Conservation (phyloP, 768 basidiomycete genomes). For the Suillus subalutaceus region DNA sequence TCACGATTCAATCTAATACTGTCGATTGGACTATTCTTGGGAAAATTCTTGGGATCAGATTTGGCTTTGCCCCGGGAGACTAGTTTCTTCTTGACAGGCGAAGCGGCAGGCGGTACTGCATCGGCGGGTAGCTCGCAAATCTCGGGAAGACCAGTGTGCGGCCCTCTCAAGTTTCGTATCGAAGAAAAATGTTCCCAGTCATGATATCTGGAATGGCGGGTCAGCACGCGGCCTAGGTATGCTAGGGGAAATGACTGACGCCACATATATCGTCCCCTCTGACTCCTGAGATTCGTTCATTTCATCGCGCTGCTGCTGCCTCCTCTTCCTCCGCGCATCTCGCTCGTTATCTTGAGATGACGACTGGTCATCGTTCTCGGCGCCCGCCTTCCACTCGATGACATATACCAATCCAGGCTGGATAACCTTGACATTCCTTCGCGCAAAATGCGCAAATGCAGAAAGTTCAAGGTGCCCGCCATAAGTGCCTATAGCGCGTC, state of each 20-base stretch:
- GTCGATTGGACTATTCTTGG: constrained; percentile 27
- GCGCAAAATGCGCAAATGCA: constrained; percentile 82
- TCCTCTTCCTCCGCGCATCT: constrained; percentile 4
- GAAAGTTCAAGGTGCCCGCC: constrained; percentile 94
- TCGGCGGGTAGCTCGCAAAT: constrained; percentile 53
- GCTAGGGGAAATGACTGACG: constrained; percentile 55
- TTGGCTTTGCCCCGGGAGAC: constrained; percentile 35
- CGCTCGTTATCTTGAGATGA: constrained; percentile 20
- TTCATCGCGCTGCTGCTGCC: constrained; percentile 29
- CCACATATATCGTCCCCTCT: constrained; percentile 71
- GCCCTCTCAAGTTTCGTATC: constrained; percentile 86
- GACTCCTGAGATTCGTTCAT: constrained; percentile 43
- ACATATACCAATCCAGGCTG: constrained; percentile 92
- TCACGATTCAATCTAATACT: constrained; percentile 25
- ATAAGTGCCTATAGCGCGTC: constrained; percentile 65
- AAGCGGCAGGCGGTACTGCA: constrained; percentile 32
- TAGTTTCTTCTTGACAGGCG: constrained; percentile 39
- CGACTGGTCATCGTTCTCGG: constrained; percentile 36
- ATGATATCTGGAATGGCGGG: constrained; percentile 61
- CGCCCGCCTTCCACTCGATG: constrained; percentile 77
- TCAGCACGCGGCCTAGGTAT: constrained; percentile 15
- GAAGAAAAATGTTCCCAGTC: constrained; percentile 96
- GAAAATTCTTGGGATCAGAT: constrained; percentile 19
- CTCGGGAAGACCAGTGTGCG: constrained; percentile 73
- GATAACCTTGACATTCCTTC: constrained; percentile 85